These are phyloP conservation scores for Cyclostephanos invisitatus DNA, from an alignment of 108 stramenopile species.

Conservation along the genomic window DNA sequence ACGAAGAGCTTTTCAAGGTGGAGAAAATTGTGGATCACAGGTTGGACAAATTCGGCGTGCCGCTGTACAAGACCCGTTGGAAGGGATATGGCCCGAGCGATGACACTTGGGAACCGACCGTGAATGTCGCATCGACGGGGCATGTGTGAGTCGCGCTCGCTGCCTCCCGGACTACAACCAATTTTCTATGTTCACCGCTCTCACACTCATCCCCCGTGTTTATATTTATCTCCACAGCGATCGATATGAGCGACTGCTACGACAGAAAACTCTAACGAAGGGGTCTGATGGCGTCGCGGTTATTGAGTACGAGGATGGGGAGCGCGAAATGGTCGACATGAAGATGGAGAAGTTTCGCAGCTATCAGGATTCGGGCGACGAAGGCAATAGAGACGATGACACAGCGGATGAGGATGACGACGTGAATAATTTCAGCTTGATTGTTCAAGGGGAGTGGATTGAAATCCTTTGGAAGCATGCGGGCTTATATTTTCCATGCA, in stretches of 20 bases:
- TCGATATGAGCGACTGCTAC: conserved; percentile 26
- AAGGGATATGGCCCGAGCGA: conserved; percentile 30
- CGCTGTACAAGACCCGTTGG: conserved; percentile 30
- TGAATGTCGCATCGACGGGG: conserved; percentile 33
- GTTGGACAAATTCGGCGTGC: conserved; percentile 8
- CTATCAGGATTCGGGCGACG: conserved; percentile 11
- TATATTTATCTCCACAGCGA: background rate
- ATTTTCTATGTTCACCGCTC: background rate
- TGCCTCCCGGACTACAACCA: too few relatives aligned
- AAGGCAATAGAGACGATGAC: conserved; percentile 9
- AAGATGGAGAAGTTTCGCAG: conserved; percentile 34
- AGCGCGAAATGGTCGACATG: conserved; percentile 35
- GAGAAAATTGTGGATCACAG: conserved; percentile 28
- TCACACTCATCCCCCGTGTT: too few relatives aligned
- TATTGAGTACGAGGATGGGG: conserved; percentile 46
- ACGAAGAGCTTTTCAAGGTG: conserved; percentile 22
- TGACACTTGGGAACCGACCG: conserved; percentile 44
- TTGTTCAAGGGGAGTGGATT: conserved; percentile 22
- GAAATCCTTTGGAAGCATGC: conserved; percentile 35
- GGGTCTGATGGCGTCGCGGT: conserved; percentile 31
- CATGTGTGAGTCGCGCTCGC: conserved; percentile 15
- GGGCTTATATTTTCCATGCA: conserved; percentile 28
- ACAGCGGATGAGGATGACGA: conserved; percentile 5
- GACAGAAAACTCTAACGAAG: conserved; percentile 15
- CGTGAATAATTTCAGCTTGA: conserved; percentile 22